Evolutionary conservation across 2,329 filamentous ascomycete genomes (phyloP), one percentile per base, ranked within the genome.

Genomic region (Xylaria sp.): DNA sequence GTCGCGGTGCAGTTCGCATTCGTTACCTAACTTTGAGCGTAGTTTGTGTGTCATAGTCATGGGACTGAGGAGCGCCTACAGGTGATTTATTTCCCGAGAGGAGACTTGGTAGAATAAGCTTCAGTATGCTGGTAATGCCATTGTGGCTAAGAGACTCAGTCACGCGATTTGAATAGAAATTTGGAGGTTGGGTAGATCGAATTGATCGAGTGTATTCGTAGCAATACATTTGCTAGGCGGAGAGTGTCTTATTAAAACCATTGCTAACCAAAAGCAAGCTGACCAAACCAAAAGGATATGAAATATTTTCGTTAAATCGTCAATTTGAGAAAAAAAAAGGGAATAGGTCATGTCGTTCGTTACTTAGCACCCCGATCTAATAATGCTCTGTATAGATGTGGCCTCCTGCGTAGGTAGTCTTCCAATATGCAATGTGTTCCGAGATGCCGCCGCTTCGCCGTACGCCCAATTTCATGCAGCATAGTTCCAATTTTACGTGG

Each of bases 391-490:
- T 14, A 55, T 43, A 43, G 63, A 63, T 60, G 63, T 37, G 42
- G 53, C 43, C 37, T 59, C 45, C 33, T 57, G 31, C 40, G 59
- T 43, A 60, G 56, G 37, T 51, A 53, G 23, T 53, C 57, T 59
- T 58, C 46, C 49, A 43, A 55, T 52, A 58, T 57, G 47, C 50
- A 61, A 61, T 61, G 38, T 47, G 28, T 63, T 42, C 57, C 43
- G 51, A 59, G 51, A 64, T 61, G 50, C 21, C 53, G 53, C 59
- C 51, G 43, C 68, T 64, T 70, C 64, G 65, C 69, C 68, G 63
- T 72, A 71, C 69, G 70, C 69, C 69, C 64, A 58, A 68, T 53
- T 65, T 65, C 66, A 69, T 68, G 69, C 68, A 67, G 60, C 49
- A 58, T 55, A 37, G 55, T 51, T 49, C 54, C 62, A 57, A 63